Percentiles rank a stretch among this genome's conserved stretches.
Evolutionary conservation across 2,329 filamentous ascomycete genomes (phyloP).

Genomic region (Pyrenochaeta sp.): DNA sequence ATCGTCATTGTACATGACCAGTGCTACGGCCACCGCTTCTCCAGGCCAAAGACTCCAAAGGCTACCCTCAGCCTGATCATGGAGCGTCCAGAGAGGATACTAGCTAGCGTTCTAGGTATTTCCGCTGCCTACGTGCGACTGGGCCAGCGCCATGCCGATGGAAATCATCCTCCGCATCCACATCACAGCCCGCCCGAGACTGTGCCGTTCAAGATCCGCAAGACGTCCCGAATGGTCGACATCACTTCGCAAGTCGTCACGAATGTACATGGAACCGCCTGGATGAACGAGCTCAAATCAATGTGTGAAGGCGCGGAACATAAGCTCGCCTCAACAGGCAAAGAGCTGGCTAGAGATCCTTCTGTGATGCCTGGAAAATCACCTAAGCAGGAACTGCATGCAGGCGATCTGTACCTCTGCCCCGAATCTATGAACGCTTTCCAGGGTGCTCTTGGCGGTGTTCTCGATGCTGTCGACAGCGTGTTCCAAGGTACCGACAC

Average conservation of each 20-base stretch:
- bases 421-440: constrained; percentile 81
- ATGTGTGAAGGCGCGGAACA: constrained; percentile 85
- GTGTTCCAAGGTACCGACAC: constrained; percentile 68
- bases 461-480: constrained; percentile 89
- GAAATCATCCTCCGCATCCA: constrained; percentile 71
- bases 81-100: constrained; percentile 89
- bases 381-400: constrained; percentile 69
- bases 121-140: constrained; percentile 90
- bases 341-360: constrained; percentile 71
- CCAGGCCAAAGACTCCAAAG: constrained; percentile 79
- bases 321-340: constrained; percentile 77
- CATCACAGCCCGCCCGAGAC: constrained; percentile 64
- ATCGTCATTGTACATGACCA: constrained; percentile 90
- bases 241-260: constrained; percentile 80
- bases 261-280: constrained; percentile 87
- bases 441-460: constrained; percentile 88
- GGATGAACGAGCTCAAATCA: constrained; percentile 89
- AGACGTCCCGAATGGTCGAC: constrained; percentile 74
- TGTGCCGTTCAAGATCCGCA: constrained; percentile 84
- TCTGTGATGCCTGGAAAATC: constrained; percentile 50
- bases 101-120: constrained; percentile 81
- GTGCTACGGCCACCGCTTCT: constrained; percentile 93
- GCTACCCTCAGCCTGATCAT: constrained; percentile 80
- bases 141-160: constrained; percentile 78
- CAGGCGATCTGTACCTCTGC: constrained; percentile 55